Evolutionary conservation across 129 eudicot species (phyloP), one percentile per base, ranked within the genome.

Genomic region (Escallonia rubra): DNA sequence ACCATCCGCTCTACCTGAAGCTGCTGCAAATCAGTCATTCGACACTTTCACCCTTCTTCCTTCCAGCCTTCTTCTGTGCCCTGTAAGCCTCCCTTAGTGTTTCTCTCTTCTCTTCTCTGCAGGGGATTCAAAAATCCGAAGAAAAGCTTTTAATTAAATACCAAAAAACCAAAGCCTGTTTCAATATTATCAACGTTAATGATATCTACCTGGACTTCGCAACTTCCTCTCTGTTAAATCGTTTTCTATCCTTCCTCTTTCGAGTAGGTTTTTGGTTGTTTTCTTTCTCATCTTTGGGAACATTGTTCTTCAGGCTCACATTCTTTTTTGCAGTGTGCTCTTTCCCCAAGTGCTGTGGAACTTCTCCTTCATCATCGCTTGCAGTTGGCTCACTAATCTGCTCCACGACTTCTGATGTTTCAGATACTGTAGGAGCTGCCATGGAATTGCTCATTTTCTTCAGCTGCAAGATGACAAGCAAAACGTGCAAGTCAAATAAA

Each of bases 71-170:
- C 58, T 73, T 66, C 34, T 23, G 34, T 52, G 41, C 72, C 46
- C 69, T 72, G 42, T 48, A 6, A 43, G 52, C 74, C 74, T 79
- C 84, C 76, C 86, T 81, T 40, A 77, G 43, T 16, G 90, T 90
- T 59, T 70, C 61, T 59, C 97, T 73, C 76, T 87, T 91, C 72
- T 74, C 88, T 78, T 91, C 90, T 71, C 97, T 91, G 86, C 63
- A 72, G 13, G 61, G 39, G 44, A 47, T 6, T 65, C 39, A 43
- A 66, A 41, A 16, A 23, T 23, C 16, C 6, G 6, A 9, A 53
- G 6, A 11, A 3, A 49, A 15, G 15, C 3, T 55, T 15, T 11
- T 43, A 10, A 59, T 10, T 59, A 56, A 43, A 38, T 7, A 4
- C 10, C 15, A n/a, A 23, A 23, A 4, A 15, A 38, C 3, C 42